Evolutionary conservation across 2,329 filamentous ascomycete genomes (phyloP), one percentile per base, ranked within the genome.

Genomic region (Ophiosphaerella korrae): DNA sequence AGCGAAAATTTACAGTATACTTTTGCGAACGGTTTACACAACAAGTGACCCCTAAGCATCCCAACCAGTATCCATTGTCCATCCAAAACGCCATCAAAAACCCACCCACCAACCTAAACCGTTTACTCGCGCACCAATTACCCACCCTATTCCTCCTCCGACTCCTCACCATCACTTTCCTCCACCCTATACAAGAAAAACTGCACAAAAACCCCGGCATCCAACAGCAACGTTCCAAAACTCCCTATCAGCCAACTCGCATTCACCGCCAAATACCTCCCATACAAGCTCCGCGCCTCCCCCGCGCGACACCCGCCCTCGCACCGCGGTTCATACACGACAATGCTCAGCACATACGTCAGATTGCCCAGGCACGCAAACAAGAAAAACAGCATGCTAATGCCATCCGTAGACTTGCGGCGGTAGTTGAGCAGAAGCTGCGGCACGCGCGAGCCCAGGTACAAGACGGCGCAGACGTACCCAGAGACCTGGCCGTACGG

Each of bases 291-390:
- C 9, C 72, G 69, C 0, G 84, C 83, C 74, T 96, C 90, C 0
- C 86, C 89, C 0, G 80, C 76, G 23, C 71, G 72, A 75, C 92
- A 96, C 13, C 36, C 9, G 8, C 59, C 47, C 50, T 50, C 48
- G 60, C 90, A 96, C 26, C 82, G 78, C 0, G 92, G 90, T 52
- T 92, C 90, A 67, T 92, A 97, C 1, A 92, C 92, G 57, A 97
- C 82, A 62, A 99, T 97, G 33, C 88, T 92, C 33, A 96, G 78
- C 14, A 97, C 92, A 67, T 95, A 97, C 0, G 92, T 97, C 58
- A 96, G 74, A 72, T 99, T 99, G 2, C 94, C 94, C 5, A 97
- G 84, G 70, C 93, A 97, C 4, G 94, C 94, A 71, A 99, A 97
- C 18, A 97, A 80, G 78, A 97, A 97, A 76, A 97, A 99, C 9